Evolutionary conservation across 495 filamentous ascomycete species (phyloP), one percentile per base, ranked within the genome.

Genomic region (Chaetomium fimeti): DNA sequence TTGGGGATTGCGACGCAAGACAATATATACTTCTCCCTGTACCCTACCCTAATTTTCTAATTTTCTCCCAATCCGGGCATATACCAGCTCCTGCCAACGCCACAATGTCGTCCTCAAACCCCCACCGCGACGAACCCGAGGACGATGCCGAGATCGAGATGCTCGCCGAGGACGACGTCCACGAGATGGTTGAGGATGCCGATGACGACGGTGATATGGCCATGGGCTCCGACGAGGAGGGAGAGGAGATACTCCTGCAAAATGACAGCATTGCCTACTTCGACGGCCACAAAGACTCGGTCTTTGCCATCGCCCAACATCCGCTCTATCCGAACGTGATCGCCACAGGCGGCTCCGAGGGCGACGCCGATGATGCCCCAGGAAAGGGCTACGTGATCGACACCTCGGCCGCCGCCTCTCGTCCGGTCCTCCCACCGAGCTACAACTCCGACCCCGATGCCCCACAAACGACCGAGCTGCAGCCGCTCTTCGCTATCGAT

Each of bases 241-340:
- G 85, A 42, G 80, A 92, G 73, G 91, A 92, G 71, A 85, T 97
- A 57, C 78, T 81, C 38, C 81, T 98, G 18, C 83, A 92, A 63
- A 98, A 98, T 78, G 92, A 98, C 81, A 93, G 90, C 63, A 79
- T 85, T 64, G 95, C 92, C 58, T 91, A 96, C 78, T 97, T 97
- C 76, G 94, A 97, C 77, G 72, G 73, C 2, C 92, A 96, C 81
- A 87, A 82, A 54, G 91, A 97, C 80, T 90, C 87, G 53, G 88
- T 99, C 60, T 98, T 96, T 80, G 88, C 89, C 73, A 91, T 99
- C 70, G 91, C 92, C 36, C 90, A 94, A 68, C 95, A 99, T 73
- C 95, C 95, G 3, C 77, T 87, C 15, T 81, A 89, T 68, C 87
- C 89, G 29, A 79, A 86, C 20, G 87, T 96, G 52, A 81, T 97